phyloP scores from a whole-genome alignment of 148 eudicot species.

The Vaccinium myrtillus region DNA sequence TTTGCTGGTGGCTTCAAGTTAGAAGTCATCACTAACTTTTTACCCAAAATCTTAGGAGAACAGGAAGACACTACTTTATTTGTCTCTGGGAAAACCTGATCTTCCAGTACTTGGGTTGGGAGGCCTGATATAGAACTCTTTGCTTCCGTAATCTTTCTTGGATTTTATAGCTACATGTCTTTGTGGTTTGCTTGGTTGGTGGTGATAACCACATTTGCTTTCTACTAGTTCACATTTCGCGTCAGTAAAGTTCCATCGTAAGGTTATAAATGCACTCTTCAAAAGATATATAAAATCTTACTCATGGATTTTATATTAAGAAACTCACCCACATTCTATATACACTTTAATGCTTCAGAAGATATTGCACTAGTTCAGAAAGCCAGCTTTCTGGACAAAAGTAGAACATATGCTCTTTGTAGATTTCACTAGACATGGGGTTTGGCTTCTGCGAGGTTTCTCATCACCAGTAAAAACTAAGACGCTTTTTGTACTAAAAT shows the following conservation, averaged over 20 bases:
- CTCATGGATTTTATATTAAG: background rate
- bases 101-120: conserved; percentile 2
- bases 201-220: background rate
- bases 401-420: background rate
- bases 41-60: background rate
- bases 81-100: background rate
- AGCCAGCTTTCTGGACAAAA: background rate
- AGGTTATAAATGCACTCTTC: background rate
- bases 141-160: background rate
- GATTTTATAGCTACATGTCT: background rate
- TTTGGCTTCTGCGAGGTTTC: background rate
- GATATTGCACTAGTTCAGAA: background rate
- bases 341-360: background rate
- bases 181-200: background rate
- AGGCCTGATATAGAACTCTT: background rate
- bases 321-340: background rate
- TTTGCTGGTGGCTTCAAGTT: background rate
- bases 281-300: background rate
- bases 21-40: background rate
- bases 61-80: background rate
- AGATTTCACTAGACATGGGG: background rate
- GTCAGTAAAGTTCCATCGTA: background rate
- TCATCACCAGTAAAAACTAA: background rate
- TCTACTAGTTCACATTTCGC: background rate
- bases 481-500: background rate